phyloP scores from a whole-genome alignment of 495 filamentous ascomycete species.

The Penicillium cataractarum region DNA sequence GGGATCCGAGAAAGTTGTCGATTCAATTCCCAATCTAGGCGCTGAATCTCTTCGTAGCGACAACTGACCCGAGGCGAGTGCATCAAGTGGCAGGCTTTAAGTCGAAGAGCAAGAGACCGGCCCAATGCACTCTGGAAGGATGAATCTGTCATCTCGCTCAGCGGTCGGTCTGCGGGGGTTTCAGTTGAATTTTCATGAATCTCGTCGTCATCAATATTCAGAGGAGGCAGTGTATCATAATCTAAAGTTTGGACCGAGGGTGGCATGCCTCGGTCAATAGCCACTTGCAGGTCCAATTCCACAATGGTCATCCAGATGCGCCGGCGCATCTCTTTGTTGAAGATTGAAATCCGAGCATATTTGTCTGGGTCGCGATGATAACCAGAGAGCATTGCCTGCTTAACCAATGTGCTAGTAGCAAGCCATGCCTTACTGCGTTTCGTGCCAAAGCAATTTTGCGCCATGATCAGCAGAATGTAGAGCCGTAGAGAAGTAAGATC shows the following conservation, averaged over 20 bases:
- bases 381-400: conserved; percentile 59
- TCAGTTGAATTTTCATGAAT: conserved; percentile 42
- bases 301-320: conserved; percentile 70
- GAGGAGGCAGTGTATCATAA: conserved; percentile 58
- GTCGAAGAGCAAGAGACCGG: conserved; percentile 40
- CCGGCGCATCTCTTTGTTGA: conserved; percentile 66
- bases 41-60: conserved; percentile 50
- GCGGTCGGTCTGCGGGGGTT: conserved; percentile 33
- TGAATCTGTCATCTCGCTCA: conserved; percentile 41
- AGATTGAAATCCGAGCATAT: conserved; percentile 55
- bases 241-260: conserved; percentile 57
- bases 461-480: conserved; percentile 62
- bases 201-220: conserved; percentile 54
- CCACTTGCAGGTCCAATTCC: conserved; percentile 63
- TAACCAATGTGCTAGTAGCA: conserved; percentile 57
- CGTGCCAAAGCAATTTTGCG: conserved; percentile 57
- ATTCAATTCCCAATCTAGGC: conserved; percentile 45
- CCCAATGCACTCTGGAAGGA: conserved; percentile 40
- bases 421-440: conserved; percentile 63
- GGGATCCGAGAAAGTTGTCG: conserved; percentile 44
- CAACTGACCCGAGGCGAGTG: conserved; percentile 48
- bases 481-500: conserved; percentile 60
- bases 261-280: conserved; percentile 61
- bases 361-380: conserved; percentile 59
- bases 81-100: conserved; percentile 44